Evolutionary conservation across 495 filamentous ascomycete species (phyloP), one percentile per base, ranked within the genome.

Genomic region (Penicillium herquei): DNA sequence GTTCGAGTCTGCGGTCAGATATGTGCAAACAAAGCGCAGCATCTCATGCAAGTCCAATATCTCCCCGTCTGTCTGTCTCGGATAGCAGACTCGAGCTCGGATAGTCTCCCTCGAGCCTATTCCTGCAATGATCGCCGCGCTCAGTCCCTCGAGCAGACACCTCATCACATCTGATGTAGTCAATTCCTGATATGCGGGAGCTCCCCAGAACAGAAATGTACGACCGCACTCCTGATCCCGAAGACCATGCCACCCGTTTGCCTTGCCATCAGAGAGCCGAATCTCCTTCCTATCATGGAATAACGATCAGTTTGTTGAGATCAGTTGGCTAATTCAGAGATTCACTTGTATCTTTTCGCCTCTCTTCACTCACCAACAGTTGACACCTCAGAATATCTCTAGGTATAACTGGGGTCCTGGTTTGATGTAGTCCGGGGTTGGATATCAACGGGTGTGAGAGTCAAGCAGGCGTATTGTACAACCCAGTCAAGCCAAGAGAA

Each of bases 21-120:
- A 2, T 48, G 9, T 18, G 40, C 52, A 54, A 54, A 48, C 43
- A 14, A 33, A n/a, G 18, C 42, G 12, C 42, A 43, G 7, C 50
- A 30, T 40, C 31, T 14, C 41, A 54, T 47, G 32, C 51, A 39
- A 47, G 43, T 30, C 17, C 3, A 32, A 26, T 35, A 14, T 51
- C 9, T 39, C 34, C 21, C 18, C 43, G 43, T 30, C 21, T 50
- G 48, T 57, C 59, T 68, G 62, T 68, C 65, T 65, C 65, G 62
- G 65, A 61, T 68, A 60, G 47, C 30, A 55, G 52, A 68, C 57
- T 55, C 44, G 57, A 61, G 9, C 55, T 57, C 58, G 54, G 39
- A 18, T 42, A 51, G 8, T 48, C 42, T 35, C 50, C 56, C 53
- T 67, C 51, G 58, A 64, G 48, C 21, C 14, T n/a, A 11, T 21